Conservation (phyloP, 2,329 filamentous ascomycete species). For the Alternaria ventricosa region DNA sequence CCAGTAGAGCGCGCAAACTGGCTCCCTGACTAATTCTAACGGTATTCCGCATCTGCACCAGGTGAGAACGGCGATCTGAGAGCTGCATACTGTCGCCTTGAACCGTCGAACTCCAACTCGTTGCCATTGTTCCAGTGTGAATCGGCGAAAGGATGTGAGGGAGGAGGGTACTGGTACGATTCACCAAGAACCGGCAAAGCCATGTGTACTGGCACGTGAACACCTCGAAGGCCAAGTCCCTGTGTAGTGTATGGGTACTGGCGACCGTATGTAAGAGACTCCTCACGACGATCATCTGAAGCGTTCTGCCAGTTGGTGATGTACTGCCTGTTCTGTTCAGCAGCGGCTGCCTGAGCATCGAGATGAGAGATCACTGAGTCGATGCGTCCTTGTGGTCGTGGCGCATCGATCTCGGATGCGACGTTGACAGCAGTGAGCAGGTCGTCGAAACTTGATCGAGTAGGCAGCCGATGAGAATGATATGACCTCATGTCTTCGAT, state of each 20-base stretch:
- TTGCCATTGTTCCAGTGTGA: neutral
- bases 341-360: slow-evolving; percentile 26
- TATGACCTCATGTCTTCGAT: neutral
- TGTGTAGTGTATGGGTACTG: neutral
- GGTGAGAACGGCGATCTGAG: neutral
- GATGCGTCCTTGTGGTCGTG: slow-evolving; percentile 29
- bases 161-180: neutral
- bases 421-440: slow-evolving; percentile 35
- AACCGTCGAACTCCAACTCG: neutral
- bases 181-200: neutral
- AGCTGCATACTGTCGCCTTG: neutral
- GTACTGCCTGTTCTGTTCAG: slow-evolving; percentile 18
- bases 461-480: slow-evolving; percentile 11
- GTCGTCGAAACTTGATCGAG: slow-evolving; percentile 22
- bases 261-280: neutral
- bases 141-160: neutral
- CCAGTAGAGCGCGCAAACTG: neutral
- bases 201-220: slow-evolving; percentile 1
- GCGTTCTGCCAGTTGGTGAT: neutral
- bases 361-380: slow-evolving; percentile 31
- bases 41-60: slow-evolving; percentile 2
- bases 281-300: neutral
- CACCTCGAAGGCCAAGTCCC: neutral
- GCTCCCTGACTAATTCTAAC: neutral
- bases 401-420: slow-evolving; percentile 33